These are phyloP conservation scores for Botrytis byssoidea DNA, from an alignment of 2,329 filamentous ascomycete species.

Conservation along the genomic window DNA sequence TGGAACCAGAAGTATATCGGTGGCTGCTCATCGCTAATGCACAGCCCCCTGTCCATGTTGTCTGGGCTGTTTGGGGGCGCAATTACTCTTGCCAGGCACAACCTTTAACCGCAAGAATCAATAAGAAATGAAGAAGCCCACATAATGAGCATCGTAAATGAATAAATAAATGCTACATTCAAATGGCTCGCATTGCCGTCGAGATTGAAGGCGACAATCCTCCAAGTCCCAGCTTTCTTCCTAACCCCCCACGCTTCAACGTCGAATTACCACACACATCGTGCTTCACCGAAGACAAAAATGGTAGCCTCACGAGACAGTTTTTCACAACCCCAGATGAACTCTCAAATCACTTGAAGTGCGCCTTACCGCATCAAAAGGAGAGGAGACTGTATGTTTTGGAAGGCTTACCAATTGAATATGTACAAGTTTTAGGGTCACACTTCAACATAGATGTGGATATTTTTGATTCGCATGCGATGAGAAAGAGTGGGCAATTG, in stretches of 20 bases:
- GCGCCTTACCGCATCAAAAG: neutral
- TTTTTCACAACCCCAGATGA: conserved; percentile 1
- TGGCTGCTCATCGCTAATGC: conserved; percentile 9
- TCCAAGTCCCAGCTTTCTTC: neutral
- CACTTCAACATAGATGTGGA: conserved; percentile 10
- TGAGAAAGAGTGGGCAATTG: conserved; percentile 9
- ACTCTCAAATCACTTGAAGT: neutral
- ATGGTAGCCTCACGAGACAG: neutral
- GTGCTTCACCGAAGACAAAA: neutral
- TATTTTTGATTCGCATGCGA: conserved; percentile 9
- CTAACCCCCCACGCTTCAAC: neutral
- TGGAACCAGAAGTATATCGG: neutral
- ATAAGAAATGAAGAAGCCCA: neutral
- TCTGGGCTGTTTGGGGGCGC: neutral
- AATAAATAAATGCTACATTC: neutral
- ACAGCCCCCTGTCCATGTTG: neutral
- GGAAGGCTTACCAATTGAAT: conserved; percentile 6
- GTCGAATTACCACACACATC: neutral
- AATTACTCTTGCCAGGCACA: neutral
- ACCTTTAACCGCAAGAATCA: neutral
- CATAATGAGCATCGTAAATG: neutral
- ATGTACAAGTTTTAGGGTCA: neutral
- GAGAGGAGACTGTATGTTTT: neutral
- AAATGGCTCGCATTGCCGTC: neutral
- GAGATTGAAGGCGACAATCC: neutral